Conservation (phyloP, 2,329 filamentous ascomycete genomes). For the Alternaria solani region DNA sequence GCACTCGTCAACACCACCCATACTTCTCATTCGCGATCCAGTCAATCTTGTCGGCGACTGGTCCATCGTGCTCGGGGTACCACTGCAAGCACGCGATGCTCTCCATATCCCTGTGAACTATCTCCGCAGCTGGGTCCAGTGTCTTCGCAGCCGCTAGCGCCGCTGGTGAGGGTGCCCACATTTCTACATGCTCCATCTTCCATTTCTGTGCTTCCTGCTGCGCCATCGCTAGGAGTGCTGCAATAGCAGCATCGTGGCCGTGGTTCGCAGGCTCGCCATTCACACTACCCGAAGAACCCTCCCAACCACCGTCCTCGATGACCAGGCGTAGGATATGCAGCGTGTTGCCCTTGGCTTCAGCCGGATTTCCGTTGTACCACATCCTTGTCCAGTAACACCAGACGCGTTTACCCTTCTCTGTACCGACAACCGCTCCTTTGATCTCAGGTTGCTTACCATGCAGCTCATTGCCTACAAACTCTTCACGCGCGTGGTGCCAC, state of each 20-base stretch:
- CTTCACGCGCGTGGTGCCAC: conserved; percentile 84
- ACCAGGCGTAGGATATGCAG: conserved; percentile 75
- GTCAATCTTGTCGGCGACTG: conserved; percentile 62
- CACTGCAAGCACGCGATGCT: conserved; percentile 77
- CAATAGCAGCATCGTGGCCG: conserved; percentile 57
- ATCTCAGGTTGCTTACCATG: conserved; percentile 65
- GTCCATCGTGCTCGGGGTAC: conserved; percentile 61
- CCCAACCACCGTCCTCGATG: conserved; percentile 63
- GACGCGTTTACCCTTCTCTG: conserved; percentile 62
- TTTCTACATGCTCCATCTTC: conserved; percentile 73
- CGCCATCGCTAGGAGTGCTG: conserved; percentile 71
- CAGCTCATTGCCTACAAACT: conserved; percentile 74
- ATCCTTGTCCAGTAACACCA: conserved; percentile 78
- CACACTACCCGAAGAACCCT: conserved; percentile 30
- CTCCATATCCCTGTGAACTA: conserved; percentile 67
- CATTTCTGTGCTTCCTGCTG: conserved; percentile 75
- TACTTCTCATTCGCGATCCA: conserved; percentile 83
- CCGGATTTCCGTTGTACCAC: conserved; percentile 65
- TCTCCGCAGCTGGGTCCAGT: conserved; percentile 58
- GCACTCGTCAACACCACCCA: conserved; percentile 70
- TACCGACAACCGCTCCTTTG: conserved; percentile 73
- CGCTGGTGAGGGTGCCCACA: conserved; percentile 80
- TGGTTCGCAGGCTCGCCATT: conserved; percentile 25
- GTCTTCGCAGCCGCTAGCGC: conserved; percentile 53
- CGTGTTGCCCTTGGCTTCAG: conserved; percentile 67